Evolutionary conservation across 1,139 yeast species (phyloP).

Genomic region (Wickerhamomyces sp.): DNA sequence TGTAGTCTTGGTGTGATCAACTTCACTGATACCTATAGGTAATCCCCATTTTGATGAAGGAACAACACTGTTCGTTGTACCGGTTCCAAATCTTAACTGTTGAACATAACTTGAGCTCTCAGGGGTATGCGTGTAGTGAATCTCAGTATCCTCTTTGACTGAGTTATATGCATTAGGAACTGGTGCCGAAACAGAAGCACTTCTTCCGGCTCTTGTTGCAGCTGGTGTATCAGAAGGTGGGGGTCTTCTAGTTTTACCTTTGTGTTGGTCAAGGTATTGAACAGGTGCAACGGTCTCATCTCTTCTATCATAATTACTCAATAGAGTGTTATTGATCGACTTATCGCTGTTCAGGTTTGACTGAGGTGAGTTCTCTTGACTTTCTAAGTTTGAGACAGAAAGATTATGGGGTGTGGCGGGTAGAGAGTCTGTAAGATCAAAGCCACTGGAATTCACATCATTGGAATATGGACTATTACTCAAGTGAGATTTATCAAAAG

Average conservation of each 20-base stretch:
- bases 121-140: constrained; percentile 31
- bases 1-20: constrained; percentile 27
- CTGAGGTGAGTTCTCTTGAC: constrained; percentile 3
- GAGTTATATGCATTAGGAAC: constrained; percentile 12
- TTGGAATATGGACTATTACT: neutral
- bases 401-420: constrained; percentile 5
- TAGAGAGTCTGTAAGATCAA: constrained; percentile 1
- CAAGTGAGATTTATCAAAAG: constrained; percentile 11
- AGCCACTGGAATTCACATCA: constrained; percentile 4
- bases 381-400: neutral
- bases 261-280: constrained; percentile 20
- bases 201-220: constrained; percentile 29
- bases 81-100: constrained; percentile 38
- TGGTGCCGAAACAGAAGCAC: constrained; percentile 24
- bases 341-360: constrained; percentile 1
- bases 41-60: constrained; percentile 56
- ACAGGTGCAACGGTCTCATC: constrained; percentile 55
- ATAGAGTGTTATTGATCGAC: neutral
- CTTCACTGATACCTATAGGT: constrained; percentile 58
- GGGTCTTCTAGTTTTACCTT: constrained; percentile 26
- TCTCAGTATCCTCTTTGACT: constrained; percentile 12
- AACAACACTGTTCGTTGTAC: constrained; percentile 51
- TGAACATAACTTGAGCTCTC: constrained; percentile 55
- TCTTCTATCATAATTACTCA: constrained; percentile 30
- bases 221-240: constrained; percentile 30